Base-by-base conservation (phyloP, 306 rosid species). In the Quercus berberidifolia region DNA sequence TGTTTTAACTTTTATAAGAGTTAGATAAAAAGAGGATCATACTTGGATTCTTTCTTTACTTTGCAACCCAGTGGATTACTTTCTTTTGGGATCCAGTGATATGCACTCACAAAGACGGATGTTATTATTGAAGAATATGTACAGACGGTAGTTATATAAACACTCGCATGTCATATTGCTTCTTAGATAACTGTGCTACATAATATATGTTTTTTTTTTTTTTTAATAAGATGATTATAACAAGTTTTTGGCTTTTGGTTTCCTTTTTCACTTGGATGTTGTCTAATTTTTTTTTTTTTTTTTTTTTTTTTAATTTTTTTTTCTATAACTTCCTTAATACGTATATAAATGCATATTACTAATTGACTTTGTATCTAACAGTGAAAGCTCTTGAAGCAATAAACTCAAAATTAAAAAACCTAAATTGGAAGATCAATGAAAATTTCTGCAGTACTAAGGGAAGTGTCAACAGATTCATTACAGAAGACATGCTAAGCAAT, bases 371-470 rank as follows among this genome's bases (percentile, higher is more conserved):
- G 75, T 43, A 6, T 81, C 19, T 76, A n/a, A n/a, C 87, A 88
- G 91, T 81, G 76, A 74, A 82, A 77, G 15, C 68, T 18, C 82
- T 88, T 4, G 78, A 84, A 84, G 73, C 92, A 85, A 89, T 92
- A 76, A 85, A 90, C 5, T 63, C 70, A 62, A 84, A 88, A 23
- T 65, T 92, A 56, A 55, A 41, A 79, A 84, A 78, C 43, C 8
- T 80, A 74, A 63, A 70, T 21, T 89, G 97, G 97, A 88, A 64
- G 10, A 78, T 89, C 25, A 80, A 80, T 21, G 68, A 72, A 26
- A 71, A 65, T 76, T 88, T 91, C 9, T 92, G 96, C 77, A 79
- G 14, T 6, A 74, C 10, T 1, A 78, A 33, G 5, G 59, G 19
- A 64, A 85, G 86, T 41, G 84, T 92, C 12, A 33, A 25, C 21